Percentiles rank a stretch among this genome's conserved stretches.
Evolutionary conservation across 345 rosid species (phyloP).

Genomic region (Syzygium oleosum): DNA sequence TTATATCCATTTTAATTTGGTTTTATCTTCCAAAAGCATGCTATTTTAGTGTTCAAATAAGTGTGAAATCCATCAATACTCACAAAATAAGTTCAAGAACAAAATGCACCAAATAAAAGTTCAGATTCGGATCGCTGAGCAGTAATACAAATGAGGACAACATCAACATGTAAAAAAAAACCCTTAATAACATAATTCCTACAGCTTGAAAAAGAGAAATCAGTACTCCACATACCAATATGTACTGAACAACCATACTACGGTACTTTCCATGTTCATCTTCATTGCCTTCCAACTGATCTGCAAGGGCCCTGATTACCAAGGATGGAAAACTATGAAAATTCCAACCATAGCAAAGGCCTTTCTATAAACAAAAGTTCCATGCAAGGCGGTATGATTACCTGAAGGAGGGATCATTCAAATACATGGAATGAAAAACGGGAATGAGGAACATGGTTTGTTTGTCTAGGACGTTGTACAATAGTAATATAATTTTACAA

Average conservation of each 20-base stretch:
- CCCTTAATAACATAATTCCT: neutral
- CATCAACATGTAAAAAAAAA: neutral
- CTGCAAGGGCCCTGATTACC: conserved; percentile 71
- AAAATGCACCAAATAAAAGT: neutral
- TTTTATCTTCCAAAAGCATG: neutral
- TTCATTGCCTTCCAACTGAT: conserved; percentile 83
- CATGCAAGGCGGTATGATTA: neutral
- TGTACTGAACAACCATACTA: conserved; percentile 60
- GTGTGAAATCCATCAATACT: neutral
- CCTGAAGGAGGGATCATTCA: neutral
- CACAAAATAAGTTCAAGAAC: neutral
- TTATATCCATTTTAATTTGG: neutral
- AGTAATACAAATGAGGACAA: neutral
- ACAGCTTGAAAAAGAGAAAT: neutral
- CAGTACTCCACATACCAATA: conserved; percentile 26
- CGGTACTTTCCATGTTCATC: conserved; percentile 74
- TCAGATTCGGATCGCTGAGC: neutral
- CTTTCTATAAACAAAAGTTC: neutral
- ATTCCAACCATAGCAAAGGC: neutral
- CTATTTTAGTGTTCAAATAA: neutral
- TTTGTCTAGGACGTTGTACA: neutral
- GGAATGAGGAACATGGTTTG: neutral
- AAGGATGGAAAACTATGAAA: conserved; percentile 18
- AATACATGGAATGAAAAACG: neutral
- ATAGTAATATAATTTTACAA: neutral